phyloP scores from a whole-genome alignment of 306 rosid species.

The Medicago ruthenica region DNA sequence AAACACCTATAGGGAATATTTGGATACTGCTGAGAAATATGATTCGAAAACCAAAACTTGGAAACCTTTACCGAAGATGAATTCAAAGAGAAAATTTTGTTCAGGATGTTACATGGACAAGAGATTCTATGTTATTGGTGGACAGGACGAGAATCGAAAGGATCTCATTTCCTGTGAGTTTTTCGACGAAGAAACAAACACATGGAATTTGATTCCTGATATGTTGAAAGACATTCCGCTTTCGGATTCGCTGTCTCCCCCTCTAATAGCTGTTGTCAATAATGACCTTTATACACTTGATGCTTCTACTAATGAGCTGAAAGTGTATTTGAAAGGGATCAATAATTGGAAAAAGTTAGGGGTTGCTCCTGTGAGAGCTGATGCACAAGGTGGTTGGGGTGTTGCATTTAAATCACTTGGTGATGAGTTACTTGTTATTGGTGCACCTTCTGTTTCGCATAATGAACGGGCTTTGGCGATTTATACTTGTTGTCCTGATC shows the following conservation, averaged over 20 bases:
- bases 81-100: slow-evolving; percentile 56
- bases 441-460: slow-evolving; percentile 50
- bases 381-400: slow-evolving; percentile 75
- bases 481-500: slow-evolving; percentile 71
- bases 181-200: slow-evolving; percentile 58
- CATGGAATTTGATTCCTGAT: slow-evolving; percentile 66
- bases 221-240: slow-evolving; percentile 57
- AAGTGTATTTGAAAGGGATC: slow-evolving; percentile 57
- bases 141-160: slow-evolving; percentile 55
- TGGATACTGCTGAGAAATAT: slow-evolving; percentile 74
- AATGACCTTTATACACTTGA: slow-evolving; percentile 70
- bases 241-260: slow-evolving; percentile 56
- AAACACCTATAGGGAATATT: slow-evolving; percentile 38
- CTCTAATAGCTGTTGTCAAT: slow-evolving; percentile 78
- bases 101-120: slow-evolving; percentile 83
- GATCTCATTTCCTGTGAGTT: slow-evolving; percentile 69
- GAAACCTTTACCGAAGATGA: slow-evolving; percentile 78
- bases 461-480: slow-evolving; percentile 47
- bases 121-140: slow-evolving; percentile 81
- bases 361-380: slow-evolving; percentile 71
- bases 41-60: slow-evolving; percentile 54
- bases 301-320: slow-evolving; percentile 67
- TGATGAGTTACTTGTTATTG: slow-evolving; percentile 73
- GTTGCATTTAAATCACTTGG: slow-evolving; percentile 85
- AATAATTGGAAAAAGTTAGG: slow-evolving; percentile 76